Conservation (phyloP, 352 stramenopile species). For the Hyphochytrium catenoides region DNA sequence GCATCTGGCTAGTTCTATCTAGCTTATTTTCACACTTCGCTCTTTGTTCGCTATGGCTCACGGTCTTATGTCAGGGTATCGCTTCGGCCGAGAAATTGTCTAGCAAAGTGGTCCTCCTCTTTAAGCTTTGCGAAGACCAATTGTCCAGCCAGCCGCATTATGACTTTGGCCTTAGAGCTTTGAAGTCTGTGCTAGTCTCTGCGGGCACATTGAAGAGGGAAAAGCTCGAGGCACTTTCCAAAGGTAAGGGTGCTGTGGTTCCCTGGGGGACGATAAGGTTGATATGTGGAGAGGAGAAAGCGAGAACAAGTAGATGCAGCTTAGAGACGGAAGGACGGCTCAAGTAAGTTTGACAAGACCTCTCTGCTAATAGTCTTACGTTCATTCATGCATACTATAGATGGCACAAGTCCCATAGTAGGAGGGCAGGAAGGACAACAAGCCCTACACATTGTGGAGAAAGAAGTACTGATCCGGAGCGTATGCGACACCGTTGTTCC, state of each 20-base stretch:
- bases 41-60: too few species aligned
- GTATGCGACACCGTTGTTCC: conserved; percentile 97
- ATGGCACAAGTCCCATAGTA: background rate
- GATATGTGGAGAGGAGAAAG: conserved; percentile 10
- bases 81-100: conserved; percentile 88
- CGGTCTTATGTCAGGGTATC: too few species aligned
- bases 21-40: too few species aligned
- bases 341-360: too few species aligned
- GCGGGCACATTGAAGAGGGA: conserved; percentile 94
- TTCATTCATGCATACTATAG: too few species aligned
- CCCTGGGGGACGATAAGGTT: conserved; percentile 9
- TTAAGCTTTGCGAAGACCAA: conserved; percentile 90
- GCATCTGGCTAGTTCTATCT: too few species aligned
- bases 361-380: too few species aligned
- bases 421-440: conserved; percentile 11
- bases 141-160: conserved; percentile 99
- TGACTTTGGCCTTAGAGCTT: conserved; percentile 95
- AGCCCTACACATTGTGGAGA: conserved; percentile 47
- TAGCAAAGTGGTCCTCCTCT: conserved; percentile 91
- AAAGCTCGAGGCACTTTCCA: conserved; percentile 23
- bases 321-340: background rate
- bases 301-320: conserved; percentile 27
- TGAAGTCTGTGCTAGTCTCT: conserved; percentile 97
- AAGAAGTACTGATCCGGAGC: conserved; percentile 82
- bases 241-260: conserved; percentile 6